Percentiles rank a stretch among this genome's conserved stretches.
phyloP scores from a whole-genome alignment of 805 yeast genomes.

The Sugiyamaella americana region DNA sequence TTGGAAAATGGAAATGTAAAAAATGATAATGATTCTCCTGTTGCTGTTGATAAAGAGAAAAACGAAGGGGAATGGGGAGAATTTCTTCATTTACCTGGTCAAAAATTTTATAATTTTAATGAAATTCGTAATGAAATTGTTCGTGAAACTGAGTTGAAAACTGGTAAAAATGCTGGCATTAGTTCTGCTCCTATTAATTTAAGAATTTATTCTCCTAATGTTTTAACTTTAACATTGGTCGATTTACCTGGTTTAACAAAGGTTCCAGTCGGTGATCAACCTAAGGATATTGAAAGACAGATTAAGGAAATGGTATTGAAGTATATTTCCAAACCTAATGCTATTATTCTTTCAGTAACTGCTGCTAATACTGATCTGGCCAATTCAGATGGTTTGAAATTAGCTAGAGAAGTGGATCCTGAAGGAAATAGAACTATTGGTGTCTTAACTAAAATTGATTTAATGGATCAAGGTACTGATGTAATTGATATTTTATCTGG shows the following conservation, averaged over 20 bases:
- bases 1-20: slow-evolving; percentile 17
- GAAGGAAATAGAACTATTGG: slow-evolving; percentile 94
- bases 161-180: slow-evolving; percentile 71
- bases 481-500: slow-evolving; percentile 94
- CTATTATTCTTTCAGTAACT: slow-evolving; percentile 89
- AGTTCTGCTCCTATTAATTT: slow-evolving; percentile 89
- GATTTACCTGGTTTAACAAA: slow-evolving; percentile 97
- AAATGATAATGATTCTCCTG: slow-evolving; percentile 6
- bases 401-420: slow-evolving; percentile 97
- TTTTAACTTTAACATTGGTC: slow-evolving; percentile 86
- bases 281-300: slow-evolving; percentile 91
- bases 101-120: slow-evolving; percentile 79
- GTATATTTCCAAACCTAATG: slow-evolving; percentile 92
- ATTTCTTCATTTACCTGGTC: slow-evolving; percentile 85
- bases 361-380: slow-evolving; percentile 97
- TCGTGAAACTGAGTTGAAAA: slow-evolving; percentile 79
- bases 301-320: slow-evolving; percentile 89
- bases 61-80: slow-evolving; percentile 86
- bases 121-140: slow-evolving; percentile 88
- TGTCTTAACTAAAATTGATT: slow-evolving; percentile 90
- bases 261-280: slow-evolving; percentile 99
- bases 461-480: slow-evolving; percentile 98
- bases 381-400: slow-evolving; percentile 89
- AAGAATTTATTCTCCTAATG: slow-evolving; percentile 91
- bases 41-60: slow-evolving; percentile 9